Percentiles rank a stretch among this genome's conserved stretches.
These are phyloP conservation scores for Sicyos baderoa DNA, from an alignment of 306 rosid genomes.

Conservation along the genomic window DNA sequence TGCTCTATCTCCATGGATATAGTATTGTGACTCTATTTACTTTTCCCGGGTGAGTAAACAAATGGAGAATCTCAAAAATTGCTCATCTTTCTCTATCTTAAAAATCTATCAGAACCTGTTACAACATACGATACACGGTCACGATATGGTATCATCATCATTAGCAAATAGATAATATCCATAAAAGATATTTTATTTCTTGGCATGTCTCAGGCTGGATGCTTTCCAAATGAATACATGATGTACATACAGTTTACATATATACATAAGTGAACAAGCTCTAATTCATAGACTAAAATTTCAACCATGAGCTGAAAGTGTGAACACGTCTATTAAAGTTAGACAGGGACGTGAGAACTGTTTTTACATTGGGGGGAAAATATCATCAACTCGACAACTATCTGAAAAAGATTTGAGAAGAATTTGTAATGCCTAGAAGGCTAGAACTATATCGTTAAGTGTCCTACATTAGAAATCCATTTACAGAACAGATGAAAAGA, in stretches of 20 bases:
- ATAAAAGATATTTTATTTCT: not conserved
- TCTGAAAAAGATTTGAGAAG: not conserved
- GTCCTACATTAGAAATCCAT: too few relatives aligned
- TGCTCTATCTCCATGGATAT: constrained; percentile 6
- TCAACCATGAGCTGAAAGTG: not conserved
- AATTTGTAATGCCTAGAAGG: not conserved
- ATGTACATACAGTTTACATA: not conserved
- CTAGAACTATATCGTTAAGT: not conserved
- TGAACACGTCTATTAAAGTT: not conserved
- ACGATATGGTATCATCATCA: not conserved
- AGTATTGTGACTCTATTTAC: not conserved
- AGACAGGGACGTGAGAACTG: not conserved
- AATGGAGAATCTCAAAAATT: constrained; percentile 14
- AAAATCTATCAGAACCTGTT: constrained; percentile 19
- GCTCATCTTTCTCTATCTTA: constrained; percentile 18
- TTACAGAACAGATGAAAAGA: too few relatives aligned
- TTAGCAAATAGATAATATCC: not conserved
- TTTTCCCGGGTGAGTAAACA: constrained; percentile 9
- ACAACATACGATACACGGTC: not conserved
- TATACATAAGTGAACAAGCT: not conserved
- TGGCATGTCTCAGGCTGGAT: not conserved
- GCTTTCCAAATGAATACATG: not conserved
- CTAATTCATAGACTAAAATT: constrained; percentile 3
- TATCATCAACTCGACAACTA: not conserved
- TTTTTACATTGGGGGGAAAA: not conserved